A percentile compares a stretch with the other conserved stretches of the same genome.
phyloP scores from a whole-genome alignment of 1,284 basidiomycete genomes.

The Cutaneotrichosporon cutaneum region DNA sequence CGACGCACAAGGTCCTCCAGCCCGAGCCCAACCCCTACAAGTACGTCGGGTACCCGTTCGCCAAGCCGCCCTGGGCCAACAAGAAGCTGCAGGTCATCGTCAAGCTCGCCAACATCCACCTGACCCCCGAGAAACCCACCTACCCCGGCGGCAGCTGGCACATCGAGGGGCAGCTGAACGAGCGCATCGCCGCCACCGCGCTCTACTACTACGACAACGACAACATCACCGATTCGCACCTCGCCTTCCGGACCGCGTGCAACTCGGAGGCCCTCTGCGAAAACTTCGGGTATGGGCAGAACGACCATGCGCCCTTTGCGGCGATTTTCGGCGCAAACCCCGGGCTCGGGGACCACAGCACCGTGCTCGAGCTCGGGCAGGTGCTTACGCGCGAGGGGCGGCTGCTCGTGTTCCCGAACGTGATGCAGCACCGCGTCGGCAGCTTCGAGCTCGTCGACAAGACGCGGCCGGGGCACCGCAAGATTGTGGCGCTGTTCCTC shows the following conservation, averaged over 20 bases:
- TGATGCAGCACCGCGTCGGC: conserved; percentile 18
- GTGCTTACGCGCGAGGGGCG: conserved; percentile 10
- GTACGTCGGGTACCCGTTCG: conserved; percentile 11
- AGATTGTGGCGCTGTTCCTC: conserved; percentile 27
- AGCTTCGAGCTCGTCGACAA: conserved; percentile 19
- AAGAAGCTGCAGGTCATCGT: conserved; percentile 20
- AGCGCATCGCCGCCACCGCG: conserved; percentile 19
- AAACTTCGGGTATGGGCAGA: conserved; percentile 10
- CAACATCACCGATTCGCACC: conserved; percentile 18
- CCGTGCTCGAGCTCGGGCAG: conserved; percentile 2
- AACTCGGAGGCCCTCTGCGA: conserved; percentile 2
- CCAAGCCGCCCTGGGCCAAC: not conserved
- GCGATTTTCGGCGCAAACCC: conserved; percentile 13
- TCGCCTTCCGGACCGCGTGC: conserved; percentile 11
- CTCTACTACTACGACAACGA: conserved; percentile 24
- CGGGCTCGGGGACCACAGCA: conserved; percentile 9
- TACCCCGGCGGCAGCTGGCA: conserved; percentile 20
- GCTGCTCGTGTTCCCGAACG: conserved; percentile 20
- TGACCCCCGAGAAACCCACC: conserved; percentile 20
- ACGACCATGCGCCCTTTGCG: conserved; percentile 15
- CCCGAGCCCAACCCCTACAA: conserved; percentile 18
- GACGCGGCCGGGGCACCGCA: conserved; percentile 18
- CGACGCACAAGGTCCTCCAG: conserved; percentile 15
- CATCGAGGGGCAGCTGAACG: conserved; percentile 20
- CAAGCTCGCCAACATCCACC: conserved; percentile 23